Percentiles rank a stretch among this genome's conserved stretches.
Conservation (phyloP, 2,329 filamentous ascomycete genomes). For the Sarocladiaceae sp. region DNA sequence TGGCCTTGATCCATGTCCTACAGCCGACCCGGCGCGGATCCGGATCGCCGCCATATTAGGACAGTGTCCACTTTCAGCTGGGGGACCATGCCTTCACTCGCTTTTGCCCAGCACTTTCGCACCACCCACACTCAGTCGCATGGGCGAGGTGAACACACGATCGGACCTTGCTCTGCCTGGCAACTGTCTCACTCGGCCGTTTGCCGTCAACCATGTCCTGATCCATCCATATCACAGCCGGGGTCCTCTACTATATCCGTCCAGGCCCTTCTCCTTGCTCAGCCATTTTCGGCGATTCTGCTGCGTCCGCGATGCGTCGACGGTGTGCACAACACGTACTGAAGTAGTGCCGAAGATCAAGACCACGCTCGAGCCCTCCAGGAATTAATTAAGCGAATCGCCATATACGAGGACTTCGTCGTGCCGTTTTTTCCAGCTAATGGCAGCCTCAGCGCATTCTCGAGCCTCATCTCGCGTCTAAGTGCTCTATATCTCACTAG, state of each 20-base stretch:
- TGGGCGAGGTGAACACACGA: not conserved
- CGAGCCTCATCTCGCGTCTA: not conserved
- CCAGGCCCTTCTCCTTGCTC: too few relatives aligned
- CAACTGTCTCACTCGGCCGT: not conserved
- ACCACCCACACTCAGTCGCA: not conserved
- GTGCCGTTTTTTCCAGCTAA: too few relatives aligned
- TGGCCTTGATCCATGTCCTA: not conserved
- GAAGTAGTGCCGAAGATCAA: too few relatives aligned
- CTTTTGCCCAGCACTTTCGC: not conserved
- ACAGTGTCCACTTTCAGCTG: not conserved
- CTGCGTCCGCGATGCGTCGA: too few relatives aligned
- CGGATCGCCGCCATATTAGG: conserved; percentile 8
- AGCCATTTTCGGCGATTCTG: too few relatives aligned
- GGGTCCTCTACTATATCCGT: too few relatives aligned
- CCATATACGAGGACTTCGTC: too few relatives aligned
- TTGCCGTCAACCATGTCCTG: conserved; percentile 4
- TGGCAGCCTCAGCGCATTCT: not conserved
- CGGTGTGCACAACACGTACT: too few relatives aligned
- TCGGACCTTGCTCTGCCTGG: not conserved
- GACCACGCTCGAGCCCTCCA: too few relatives aligned
- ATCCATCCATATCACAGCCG: conserved; percentile 4
- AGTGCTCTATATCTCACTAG: too few relatives aligned
- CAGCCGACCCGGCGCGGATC: not conserved
- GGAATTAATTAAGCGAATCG: too few relatives aligned
- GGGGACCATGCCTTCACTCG: not conserved